phyloP scores from a whole-genome alignment of 108 stramenopile genomes.

The Aurantiochytrium sp. region DNA sequence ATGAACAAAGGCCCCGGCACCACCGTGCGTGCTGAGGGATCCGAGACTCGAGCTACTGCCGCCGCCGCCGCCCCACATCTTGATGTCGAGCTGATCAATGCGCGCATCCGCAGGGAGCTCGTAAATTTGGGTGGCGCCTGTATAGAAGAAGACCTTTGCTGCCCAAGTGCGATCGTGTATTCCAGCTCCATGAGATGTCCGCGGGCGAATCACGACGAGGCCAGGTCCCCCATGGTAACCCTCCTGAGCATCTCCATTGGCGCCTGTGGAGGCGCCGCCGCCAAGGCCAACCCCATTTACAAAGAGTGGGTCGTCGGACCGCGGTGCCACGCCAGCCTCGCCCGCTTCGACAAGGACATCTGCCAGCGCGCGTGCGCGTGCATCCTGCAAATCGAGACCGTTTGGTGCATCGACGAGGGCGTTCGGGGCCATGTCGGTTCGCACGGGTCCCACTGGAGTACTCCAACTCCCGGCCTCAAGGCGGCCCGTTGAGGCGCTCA shows the following conservation, averaged over 20 bases:
- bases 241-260: neutral
- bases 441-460: neutral
- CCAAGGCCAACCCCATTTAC: neutral
- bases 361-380: neutral
- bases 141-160: neutral
- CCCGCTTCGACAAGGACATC: neutral
- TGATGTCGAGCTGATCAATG: neutral
- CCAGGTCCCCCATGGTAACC: neutral
- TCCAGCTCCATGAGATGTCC: neutral
- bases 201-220: neutral
- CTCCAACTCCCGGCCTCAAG: neutral
- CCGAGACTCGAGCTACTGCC: neutral
- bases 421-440: neutral
- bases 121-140: neutral
- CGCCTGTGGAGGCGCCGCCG: neutral
- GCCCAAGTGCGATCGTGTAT: neutral
- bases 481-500: neutral
- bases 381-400: neutral
- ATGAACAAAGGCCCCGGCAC: neutral
- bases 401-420: neutral
- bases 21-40: neutral
- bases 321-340: neutral
- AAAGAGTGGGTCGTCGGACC: neutral
- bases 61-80: slow-evolving; percentile 1
- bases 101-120: neutral